Evolutionary conservation across 2,329 filamentous ascomycete genomes (phyloP).

Genomic region (Alternaria alternata): DNA sequence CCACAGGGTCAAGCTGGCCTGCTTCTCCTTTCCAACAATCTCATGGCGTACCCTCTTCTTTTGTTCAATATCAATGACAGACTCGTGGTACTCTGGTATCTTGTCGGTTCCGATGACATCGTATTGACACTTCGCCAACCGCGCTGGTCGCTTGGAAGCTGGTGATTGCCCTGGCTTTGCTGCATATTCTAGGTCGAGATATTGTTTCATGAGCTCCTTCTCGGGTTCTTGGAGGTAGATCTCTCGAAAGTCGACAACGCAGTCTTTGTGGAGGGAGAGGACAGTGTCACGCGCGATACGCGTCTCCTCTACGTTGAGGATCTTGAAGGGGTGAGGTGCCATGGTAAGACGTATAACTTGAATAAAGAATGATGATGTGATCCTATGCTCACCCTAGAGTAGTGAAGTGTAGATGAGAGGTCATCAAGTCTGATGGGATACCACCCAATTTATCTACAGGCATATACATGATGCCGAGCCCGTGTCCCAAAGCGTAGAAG

Average conservation of each 20-base stretch:
- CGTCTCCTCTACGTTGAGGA: conserved; percentile 65
- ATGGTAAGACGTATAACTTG: conserved; percentile 27
- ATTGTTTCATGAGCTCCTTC: conserved; percentile 58
- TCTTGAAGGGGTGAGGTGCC: conserved; percentile 63
- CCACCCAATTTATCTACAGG: conserved; percentile 7
- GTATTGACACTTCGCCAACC: conserved; percentile 64
- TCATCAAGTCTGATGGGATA: neutral
- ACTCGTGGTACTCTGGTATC: conserved; percentile 63
- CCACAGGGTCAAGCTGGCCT: conserved; percentile 59
- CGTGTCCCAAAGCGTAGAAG: neutral
- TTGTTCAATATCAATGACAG: conserved; percentile 58
- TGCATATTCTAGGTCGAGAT: conserved; percentile 58
- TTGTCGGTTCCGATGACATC: conserved; percentile 63
- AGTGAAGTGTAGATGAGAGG: neutral
- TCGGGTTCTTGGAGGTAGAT: conserved; percentile 62
- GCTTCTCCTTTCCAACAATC: conserved; percentile 58
- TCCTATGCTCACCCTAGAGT: neutral
- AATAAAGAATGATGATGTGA: neutral
- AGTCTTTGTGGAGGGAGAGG: conserved; percentile 50
- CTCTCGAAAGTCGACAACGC: conserved; percentile 57
- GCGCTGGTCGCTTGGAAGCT: conserved; percentile 55
- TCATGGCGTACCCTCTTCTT: conserved; percentile 55
- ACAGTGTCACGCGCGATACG: conserved; percentile 60
- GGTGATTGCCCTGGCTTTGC: conserved; percentile 49
- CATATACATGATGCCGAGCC: neutral